A percentile compares a stretch with the other conserved stretches of the same genome.
These are phyloP conservation scores for Amesomyces nigricolor DNA, from an alignment of 2,329 filamentous ascomycete species.

Conservation along the genomic window DNA sequence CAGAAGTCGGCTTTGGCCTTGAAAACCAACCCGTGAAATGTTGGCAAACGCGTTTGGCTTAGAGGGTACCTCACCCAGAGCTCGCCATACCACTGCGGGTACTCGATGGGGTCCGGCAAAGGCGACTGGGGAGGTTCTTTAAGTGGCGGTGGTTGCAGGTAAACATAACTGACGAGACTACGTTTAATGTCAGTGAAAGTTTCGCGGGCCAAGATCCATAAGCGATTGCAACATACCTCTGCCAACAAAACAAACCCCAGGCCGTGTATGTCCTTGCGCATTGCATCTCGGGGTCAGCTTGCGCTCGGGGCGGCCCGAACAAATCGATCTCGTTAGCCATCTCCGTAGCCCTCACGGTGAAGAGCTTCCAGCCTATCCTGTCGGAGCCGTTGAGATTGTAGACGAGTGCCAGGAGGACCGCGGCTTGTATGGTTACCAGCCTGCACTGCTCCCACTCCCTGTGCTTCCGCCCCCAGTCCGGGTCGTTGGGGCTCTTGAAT, in stretches of 20 bases:
- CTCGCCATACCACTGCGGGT: conserved; percentile 31
- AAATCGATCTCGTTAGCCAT: conserved; percentile 33
- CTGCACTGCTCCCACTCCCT: conserved; percentile 23
- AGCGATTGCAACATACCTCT: conserved; percentile 26
- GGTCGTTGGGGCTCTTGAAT: conserved; percentile 12
- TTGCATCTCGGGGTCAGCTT: conserved; percentile 21
- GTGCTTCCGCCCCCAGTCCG: conserved; percentile 15
- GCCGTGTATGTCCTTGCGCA: conserved; percentile 30
- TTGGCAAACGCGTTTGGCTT: conserved; percentile 23
- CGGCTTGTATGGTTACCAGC: conserved; percentile 34
- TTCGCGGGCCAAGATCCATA: not conserved
- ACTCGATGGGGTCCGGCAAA: conserved; percentile 27
- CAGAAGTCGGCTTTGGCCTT: conserved; percentile 29
- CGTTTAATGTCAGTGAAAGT: not conserved
- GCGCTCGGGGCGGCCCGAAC: conserved; percentile 23
- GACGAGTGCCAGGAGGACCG: conserved; percentile 29
- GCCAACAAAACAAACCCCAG: conserved; percentile 32
- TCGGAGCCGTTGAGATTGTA: conserved; percentile 34
- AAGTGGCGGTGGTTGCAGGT: conserved; percentile 26
- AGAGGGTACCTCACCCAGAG: conserved; percentile 30
- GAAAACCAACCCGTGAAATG: conserved; percentile 26
- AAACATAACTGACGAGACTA: conserved; percentile 25
- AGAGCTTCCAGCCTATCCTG: conserved; percentile 32
- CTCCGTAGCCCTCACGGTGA: conserved; percentile 29
- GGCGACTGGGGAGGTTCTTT: conserved; percentile 23